Base-by-base conservation (phyloP, 805 yeast genomes). In the Wickerhamiella azymoides region DNA sequence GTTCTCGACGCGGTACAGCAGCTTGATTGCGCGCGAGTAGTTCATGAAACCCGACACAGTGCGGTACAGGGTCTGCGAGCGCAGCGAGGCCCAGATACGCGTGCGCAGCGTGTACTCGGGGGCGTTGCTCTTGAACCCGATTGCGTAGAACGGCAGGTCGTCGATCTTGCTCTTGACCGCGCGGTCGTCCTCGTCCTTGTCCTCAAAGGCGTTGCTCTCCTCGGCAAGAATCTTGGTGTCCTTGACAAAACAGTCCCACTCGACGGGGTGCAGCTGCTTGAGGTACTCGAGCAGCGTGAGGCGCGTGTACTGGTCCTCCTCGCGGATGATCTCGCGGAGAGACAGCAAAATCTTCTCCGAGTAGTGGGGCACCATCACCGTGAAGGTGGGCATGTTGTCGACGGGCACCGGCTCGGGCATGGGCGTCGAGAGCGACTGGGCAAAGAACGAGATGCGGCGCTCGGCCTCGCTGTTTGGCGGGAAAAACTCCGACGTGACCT, bases 11-110 rank as follows among this genome's bases (percentile, higher is more conserved):
- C 94, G 81, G 70, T 85, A 86, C 49, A 89, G 71, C 58, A 89
- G 70, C 66, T 88, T 92, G 60, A 89, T 85, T 26, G 98, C 97
- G 65, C 96, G 80, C 26, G 96, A 82, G 64, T 89, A 89, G 70
- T 89, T 92, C 98, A 89, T 89, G 71, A 89, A 92, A 60, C 98
- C 98, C 47, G 96, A 84, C 45, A 89, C 89, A 40, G 98, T 92
- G 66, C 98, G 80, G 70, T 89, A 89, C 58, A 89, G 70, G 30
- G 98, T 92, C 71, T 89, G 98, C 36, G 96, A 82, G 68, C 98
- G 79, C 58, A 92, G 74, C 24, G 97, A 89, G 36, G 98, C 98
- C 98, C 98, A 89, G 56, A 89, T 85, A 70, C 98, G 76, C 9
- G 97, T 92, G 70, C 98, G 80, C 60, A 92, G 69, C 47, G 94